Evolutionary conservation across 2,329 filamentous ascomycete species (phyloP), one percentile per base, ranked within the genome.

Genomic region (Drechslera avenae): DNA sequence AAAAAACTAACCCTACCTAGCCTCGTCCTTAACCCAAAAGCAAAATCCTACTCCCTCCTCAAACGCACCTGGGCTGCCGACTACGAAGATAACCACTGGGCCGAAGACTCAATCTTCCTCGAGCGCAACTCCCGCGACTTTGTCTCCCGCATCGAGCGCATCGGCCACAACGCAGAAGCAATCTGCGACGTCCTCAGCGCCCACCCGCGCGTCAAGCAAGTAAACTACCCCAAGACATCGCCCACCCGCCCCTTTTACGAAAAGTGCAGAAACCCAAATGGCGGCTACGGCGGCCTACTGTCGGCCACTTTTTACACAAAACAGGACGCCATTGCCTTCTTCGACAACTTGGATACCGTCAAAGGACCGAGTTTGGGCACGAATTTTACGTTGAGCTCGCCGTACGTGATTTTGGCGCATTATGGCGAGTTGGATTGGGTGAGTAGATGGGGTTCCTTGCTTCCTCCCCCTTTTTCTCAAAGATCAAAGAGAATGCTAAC

Each of bases 91-190:
- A 91, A 89, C 46, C 91, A 94, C 71, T 99, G 94, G 91, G 85
- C 88, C 14, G 93, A 97, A 77, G 94, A 99, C 74, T 86, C 88
- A 40, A 86, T 99, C 32, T 96, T 97, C 75, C 86, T 99, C 77
- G 94, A 99, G 76, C 85, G 93, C 56, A 99, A 99, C 74, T 97
- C 91, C 71, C 87, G 94, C 13, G 91, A 97, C 76, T 97, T 97
- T 71, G 83, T 87, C 16, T 83, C 83, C 13, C 85, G 94, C 49
- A 91, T 96, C 53, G 86, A 89, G 57, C 85, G 91, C 47, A 90
- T 96, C 67, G 97, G 97, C 68, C 73, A 77, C 42, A 97, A 95
- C 65, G 88, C 93, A 5, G 91, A 96, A 74, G 83, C 86, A 46
- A 88, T 97, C 56, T 92, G 88, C 60, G 83, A 88, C 23, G 80